Evolutionary conservation across 495 filamentous ascomycete genomes (phyloP).

Genomic region (Penicillium macrosclerotiorum): DNA sequence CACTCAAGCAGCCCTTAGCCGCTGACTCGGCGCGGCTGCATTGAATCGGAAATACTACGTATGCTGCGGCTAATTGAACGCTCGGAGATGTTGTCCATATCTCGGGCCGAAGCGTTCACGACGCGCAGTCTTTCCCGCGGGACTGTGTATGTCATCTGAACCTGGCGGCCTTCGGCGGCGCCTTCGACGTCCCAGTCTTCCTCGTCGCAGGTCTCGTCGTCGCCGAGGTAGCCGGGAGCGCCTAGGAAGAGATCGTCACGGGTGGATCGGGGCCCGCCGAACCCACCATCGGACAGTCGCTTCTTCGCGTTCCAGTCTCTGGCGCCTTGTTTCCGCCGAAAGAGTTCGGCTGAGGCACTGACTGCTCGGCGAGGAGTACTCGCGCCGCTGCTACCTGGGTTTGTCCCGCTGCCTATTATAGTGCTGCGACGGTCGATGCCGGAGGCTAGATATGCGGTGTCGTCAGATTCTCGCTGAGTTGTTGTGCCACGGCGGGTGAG

Average conservation of each 20-base stretch:
- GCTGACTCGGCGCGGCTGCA: conserved; percentile 11
- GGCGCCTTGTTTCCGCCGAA: conserved; percentile 58
- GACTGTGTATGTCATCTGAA: conserved; percentile 94
- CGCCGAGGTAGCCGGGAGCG: conserved; percentile 28
- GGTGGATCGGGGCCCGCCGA: conserved; percentile 14
- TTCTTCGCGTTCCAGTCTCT: conserved; percentile 53
- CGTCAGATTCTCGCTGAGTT: conserved; percentile 9
- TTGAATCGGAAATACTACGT: conserved; percentile 17
- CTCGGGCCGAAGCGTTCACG: conserved; percentile 61
- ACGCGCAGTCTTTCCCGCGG: conserved; percentile 81
- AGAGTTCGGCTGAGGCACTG: conserved; percentile 57
- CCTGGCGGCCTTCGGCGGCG: conserved; percentile 72
- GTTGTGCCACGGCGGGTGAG: conserved; percentile 34
- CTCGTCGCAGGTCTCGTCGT: conserved; percentile 29
- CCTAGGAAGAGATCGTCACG: conserved; percentile 34
- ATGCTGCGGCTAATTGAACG: conserved; percentile 25
- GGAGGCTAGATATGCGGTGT: conserved; percentile 24
- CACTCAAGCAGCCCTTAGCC: background rate
- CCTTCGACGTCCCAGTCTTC: conserved; percentile 90
- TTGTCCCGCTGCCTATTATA: conserved; percentile 16
- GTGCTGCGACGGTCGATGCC: conserved; percentile 37
- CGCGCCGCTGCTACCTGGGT: conserved; percentile 5
- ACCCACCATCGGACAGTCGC: conserved; percentile 21
- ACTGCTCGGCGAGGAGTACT: conserved; percentile 51
- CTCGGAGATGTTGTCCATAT: conserved; percentile 36